Evolutionary conservation across 257 asterid genomes (phyloP).

Genomic region (Solanum chilense): DNA sequence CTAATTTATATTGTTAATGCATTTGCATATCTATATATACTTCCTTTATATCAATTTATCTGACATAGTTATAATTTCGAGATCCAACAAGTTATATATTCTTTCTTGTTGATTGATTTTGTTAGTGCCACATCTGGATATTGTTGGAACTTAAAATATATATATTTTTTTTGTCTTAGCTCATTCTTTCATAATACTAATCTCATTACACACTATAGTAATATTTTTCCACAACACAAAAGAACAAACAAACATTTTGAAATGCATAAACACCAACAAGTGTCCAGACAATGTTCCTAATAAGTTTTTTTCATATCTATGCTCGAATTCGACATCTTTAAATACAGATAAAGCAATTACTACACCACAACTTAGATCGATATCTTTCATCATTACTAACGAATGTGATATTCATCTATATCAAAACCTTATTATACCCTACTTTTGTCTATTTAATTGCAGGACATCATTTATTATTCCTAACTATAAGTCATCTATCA

Average conservation of each 20-base stretch:
- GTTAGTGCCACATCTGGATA: too few relatives aligned
- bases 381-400: background rate
- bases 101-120: too few relatives aligned
- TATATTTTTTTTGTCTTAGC: background rate
- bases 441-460: background rate
- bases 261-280: background rate
- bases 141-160: background rate
- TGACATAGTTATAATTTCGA: too few relatives aligned
- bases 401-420: background rate
- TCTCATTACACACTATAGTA: background rate
- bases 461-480: background rate
- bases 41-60: too few relatives aligned
- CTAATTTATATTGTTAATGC: too few relatives aligned
- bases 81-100: too few relatives aligned
- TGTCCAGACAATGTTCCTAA: too few relatives aligned
- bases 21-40: too few relatives aligned
- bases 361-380: too few relatives aligned
- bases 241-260: background rate
- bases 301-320: accelerated
- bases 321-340: too few relatives aligned
- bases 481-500: background rate
- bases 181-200: background rate
- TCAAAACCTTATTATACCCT: background rate
- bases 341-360: accelerated
- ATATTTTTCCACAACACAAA: background rate